A percentile compares a stretch with the other conserved stretches of the same genome.
phyloP scores from a whole-genome alignment of 495 filamentous ascomycete species.

The Gamarada debralockiae region DNA sequence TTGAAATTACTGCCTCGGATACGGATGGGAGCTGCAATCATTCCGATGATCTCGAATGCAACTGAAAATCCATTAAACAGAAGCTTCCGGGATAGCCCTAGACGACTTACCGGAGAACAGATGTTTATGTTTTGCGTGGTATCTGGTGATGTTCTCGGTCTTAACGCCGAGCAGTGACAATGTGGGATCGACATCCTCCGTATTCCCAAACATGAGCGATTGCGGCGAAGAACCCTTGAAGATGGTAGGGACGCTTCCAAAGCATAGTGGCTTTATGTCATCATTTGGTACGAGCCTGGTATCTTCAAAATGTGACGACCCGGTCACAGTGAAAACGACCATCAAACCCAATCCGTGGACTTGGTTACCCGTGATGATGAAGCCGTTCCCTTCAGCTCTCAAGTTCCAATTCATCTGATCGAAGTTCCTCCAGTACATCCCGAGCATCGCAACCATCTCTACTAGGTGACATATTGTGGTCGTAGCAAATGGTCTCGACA shows the following conservation, averaged over 20 bases:
- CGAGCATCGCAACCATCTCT: constrained; percentile 3
- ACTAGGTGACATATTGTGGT: constrained; percentile 2
- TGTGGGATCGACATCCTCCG: too few relatives aligned
- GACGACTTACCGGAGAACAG: too few relatives aligned
- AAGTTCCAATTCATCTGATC: neutral
- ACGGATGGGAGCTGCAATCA: neutral
- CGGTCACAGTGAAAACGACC: neutral
- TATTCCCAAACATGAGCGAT: too few relatives aligned
- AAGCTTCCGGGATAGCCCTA: too few relatives aligned
- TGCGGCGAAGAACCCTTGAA: too few relatives aligned
- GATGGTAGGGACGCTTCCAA: constrained; percentile 1
- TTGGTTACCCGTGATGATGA: neutral
- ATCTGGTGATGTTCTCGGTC: too few relatives aligned
- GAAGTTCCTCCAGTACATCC: neutral
- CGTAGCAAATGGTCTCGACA: neutral
- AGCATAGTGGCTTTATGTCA: constrained; percentile 1
- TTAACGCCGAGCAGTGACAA: too few relatives aligned
- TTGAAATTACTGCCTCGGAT: neutral
- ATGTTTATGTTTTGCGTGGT: too few relatives aligned
- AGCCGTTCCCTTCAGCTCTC: constrained; percentile 3
- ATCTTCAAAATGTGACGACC: neutral
- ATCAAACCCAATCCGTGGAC: neutral
- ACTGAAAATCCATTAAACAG: too few relatives aligned
- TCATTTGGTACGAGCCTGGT: constrained; percentile 1
- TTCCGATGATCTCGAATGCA: too few relatives aligned